phyloP scores from a whole-genome alignment of 495 filamentous ascomycete genomes.

The Xylaria palmicola region DNA sequence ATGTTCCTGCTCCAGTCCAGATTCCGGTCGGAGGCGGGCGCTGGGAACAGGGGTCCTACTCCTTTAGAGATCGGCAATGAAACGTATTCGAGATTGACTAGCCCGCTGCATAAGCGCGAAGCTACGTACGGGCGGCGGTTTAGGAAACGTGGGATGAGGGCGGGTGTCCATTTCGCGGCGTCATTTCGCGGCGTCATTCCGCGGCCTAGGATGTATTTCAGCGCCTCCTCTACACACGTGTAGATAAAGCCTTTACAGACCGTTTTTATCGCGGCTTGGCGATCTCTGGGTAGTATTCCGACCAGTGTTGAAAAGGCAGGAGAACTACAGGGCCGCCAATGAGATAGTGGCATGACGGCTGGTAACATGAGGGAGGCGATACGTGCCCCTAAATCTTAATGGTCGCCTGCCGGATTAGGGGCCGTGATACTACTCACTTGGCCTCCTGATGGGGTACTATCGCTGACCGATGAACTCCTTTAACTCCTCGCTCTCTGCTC shows the following conservation, averaged over 20 bases:
- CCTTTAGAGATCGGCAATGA: no score
- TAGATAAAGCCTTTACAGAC: background rate
- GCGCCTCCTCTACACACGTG: background rate
- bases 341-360: background rate
- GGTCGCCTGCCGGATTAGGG: constrained; percentile 1
- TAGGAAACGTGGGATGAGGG: background rate
- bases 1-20: no score
- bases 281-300: background rate
- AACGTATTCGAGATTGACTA: background rate
- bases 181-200: constrained; percentile 5
- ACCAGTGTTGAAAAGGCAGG: constrained; percentile 6
- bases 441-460: background rate
- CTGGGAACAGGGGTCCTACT: no score
- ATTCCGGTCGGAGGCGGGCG: no score
- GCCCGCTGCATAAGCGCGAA: background rate
- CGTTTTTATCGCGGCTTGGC: background rate
- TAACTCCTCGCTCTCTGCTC: background rate
- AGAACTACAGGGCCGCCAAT: constrained; percentile 1
- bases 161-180: background rate
- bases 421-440: background rate
- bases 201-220: background rate
- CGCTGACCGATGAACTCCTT: constrained; percentile 1
- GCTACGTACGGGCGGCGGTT: background rate
- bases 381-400: background rate
- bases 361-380: background rate